Evolutionary conservation across 73 alveolate genomes (phyloP).

Genomic region (Tetrahymena thermophila): DNA sequence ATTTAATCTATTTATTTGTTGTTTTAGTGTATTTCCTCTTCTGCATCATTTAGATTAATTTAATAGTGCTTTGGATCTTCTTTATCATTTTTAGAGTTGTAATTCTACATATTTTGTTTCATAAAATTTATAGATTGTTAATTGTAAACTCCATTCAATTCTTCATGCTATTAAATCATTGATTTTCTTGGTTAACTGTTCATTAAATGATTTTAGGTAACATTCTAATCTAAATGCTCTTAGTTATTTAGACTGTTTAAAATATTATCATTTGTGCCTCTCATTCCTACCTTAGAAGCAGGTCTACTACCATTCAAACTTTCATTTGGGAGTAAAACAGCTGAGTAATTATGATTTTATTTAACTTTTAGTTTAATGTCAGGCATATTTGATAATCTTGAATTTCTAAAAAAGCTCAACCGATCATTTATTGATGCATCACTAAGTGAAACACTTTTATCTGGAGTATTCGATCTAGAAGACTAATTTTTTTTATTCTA

Average conservation of each 20-base stretch:
- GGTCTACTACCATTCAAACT: background rate
- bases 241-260: background rate
- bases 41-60: background rate
- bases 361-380: background rate
- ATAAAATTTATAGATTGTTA: no score
- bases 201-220: no score
- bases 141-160: no score
- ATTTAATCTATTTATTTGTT: background rate
- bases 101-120: no score
- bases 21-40: background rate
- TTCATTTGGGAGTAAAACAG: background rate
- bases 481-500: background rate
- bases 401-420: background rate
- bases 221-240: background rate
- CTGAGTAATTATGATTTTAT: background rate
- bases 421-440: background rate
- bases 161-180: background rate
- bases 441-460: background rate
- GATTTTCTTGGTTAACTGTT: background rate
- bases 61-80: background rate
- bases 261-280: background rate
- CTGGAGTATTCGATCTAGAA: background rate
- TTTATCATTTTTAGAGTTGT: background rate
- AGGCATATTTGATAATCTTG: background rate
- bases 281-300: background rate